Evolutionary conservation across 2,329 filamentous ascomycete genomes (phyloP).

Genomic region (Pseudocercospora ulei): DNA sequence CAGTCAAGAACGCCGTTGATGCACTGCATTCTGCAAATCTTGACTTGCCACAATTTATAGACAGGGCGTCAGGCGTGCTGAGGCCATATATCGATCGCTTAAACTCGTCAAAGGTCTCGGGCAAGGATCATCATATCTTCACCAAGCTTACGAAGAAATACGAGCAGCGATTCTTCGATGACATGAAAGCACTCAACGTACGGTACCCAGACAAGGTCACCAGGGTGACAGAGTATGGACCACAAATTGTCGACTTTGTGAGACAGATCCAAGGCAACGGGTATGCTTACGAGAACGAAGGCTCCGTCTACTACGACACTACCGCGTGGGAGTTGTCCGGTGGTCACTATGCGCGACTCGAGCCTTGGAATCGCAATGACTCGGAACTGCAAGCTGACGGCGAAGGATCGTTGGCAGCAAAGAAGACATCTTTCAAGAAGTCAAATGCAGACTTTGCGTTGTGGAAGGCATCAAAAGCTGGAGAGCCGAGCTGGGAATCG

Average conservation of each 20-base stretch:
- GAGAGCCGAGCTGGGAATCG: constrained; percentile 82
- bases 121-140: constrained; percentile 64
- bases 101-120: constrained; percentile 49
- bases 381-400: constrained; percentile 77
- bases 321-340: constrained; percentile 71
- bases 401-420: constrained; percentile 64
- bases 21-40: constrained; percentile 37
- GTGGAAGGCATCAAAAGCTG: constrained; percentile 86
- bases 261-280: constrained; percentile 73
- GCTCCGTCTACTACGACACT: constrained; percentile 92
- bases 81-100: constrained; percentile 69
- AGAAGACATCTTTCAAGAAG: constrained; percentile 54
- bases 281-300: constrained; percentile 61
- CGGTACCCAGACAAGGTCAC: constrained; percentile 72
- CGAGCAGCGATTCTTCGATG: constrained; percentile 76
- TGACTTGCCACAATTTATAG: constrained; percentile 42
- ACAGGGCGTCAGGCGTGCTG: constrained; percentile 57
- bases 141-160: constrained; percentile 76
- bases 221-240: constrained; percentile 83
- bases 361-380: constrained; percentile 77
- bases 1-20: constrained; percentile 46
- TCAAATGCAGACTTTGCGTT: constrained; percentile 77
- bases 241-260: constrained; percentile 77
- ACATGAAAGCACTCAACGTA: constrained; percentile 81
- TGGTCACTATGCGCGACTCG: constrained; percentile 73